phyloP scores from a whole-genome alignment of 805 yeast genomes.

The Hanseniaspora thailandica region DNA sequence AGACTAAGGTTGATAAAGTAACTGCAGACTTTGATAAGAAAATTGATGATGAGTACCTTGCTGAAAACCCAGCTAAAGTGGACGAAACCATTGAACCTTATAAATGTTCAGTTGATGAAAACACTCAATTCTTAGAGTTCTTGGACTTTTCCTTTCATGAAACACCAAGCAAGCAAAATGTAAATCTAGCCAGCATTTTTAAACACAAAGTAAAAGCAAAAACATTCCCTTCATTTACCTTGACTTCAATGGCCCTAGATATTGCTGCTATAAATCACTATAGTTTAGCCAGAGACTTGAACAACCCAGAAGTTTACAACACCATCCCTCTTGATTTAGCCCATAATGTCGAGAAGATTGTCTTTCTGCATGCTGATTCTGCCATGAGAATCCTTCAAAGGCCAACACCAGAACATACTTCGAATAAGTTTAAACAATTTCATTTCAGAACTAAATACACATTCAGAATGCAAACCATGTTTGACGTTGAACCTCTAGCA shows the following conservation, averaged over 20 bases:
- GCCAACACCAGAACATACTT: neutral
- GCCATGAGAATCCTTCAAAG: neutral
- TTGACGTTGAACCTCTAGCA: neutral
- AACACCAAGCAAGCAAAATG: neutral
- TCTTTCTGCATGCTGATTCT: neutral
- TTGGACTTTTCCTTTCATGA: neutral
- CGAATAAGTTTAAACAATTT: neutral
- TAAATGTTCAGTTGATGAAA: neutral
- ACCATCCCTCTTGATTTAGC: neutral
- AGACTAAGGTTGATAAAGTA: neutral
- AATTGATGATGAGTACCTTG: too few relatives aligned
- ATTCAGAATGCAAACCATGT: neutral
- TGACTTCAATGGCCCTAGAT: neutral
- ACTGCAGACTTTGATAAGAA: too few relatives aligned
- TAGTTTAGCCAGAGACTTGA: neutral
- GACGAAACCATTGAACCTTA: too few relatives aligned
- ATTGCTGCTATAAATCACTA: neutral
- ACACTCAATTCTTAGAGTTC: neutral
- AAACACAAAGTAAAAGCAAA: neutral
- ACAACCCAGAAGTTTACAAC: neutral
- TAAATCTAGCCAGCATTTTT: neutral
- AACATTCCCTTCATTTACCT: neutral
- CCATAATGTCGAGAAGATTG: neutral
- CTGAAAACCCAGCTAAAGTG: too few relatives aligned
- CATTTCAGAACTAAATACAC: conserved; percentile 5